Evolutionary conservation across 1,139 yeast genomes (phyloP).

Genomic region (Kodamaea arcana): DNA sequence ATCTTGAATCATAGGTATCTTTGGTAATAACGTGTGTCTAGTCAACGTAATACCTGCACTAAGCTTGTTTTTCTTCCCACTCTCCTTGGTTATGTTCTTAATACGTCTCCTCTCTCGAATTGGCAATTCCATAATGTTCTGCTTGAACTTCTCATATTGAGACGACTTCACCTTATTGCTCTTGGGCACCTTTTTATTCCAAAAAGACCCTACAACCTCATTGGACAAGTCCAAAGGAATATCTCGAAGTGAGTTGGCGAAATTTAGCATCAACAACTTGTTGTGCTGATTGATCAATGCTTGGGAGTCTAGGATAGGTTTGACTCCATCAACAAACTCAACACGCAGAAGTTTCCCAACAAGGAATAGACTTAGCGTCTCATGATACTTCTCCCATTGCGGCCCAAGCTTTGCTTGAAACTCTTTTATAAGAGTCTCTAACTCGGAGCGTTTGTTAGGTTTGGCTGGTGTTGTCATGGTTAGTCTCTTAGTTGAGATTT

Average conservation of each 20-base stretch:
- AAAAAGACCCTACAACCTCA: constrained; percentile 53
- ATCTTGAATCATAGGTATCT: constrained; percentile 75
- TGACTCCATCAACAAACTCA: constrained; percentile 61
- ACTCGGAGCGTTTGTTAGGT: constrained; percentile 53
- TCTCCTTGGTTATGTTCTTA: constrained; percentile 75
- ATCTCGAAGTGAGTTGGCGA: constrained; percentile 81
- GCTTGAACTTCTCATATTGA: constrained; percentile 79
- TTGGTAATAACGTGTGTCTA: constrained; percentile 80
- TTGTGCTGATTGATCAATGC: constrained; percentile 60
- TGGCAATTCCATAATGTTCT: constrained; percentile 83
- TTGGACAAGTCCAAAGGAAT: constrained; percentile 43
- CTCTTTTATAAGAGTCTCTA: constrained; percentile 68
- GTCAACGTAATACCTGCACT: constrained; percentile 77
- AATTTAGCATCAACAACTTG: constrained; percentile 70
- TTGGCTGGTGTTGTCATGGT: constrained; percentile 9
- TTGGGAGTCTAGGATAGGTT: constrained; percentile 50
- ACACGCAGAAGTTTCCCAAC: constrained; percentile 74
- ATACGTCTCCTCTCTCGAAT: constrained; percentile 81
- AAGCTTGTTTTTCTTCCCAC: constrained; percentile 73
- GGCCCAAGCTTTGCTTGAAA: constrained; percentile 69
- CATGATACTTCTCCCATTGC: constrained; percentile 85
- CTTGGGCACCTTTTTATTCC: constrained; percentile 43
- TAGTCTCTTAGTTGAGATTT: too few relatives aligned
- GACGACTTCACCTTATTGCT: constrained; percentile 47
- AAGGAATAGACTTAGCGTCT: constrained; percentile 67